Evolutionary conservation across 1,284 basidiomycete genomes (phyloP), one percentile per base, ranked within the genome.

Genomic region (Neotropicomus parvogracilis): DNA sequence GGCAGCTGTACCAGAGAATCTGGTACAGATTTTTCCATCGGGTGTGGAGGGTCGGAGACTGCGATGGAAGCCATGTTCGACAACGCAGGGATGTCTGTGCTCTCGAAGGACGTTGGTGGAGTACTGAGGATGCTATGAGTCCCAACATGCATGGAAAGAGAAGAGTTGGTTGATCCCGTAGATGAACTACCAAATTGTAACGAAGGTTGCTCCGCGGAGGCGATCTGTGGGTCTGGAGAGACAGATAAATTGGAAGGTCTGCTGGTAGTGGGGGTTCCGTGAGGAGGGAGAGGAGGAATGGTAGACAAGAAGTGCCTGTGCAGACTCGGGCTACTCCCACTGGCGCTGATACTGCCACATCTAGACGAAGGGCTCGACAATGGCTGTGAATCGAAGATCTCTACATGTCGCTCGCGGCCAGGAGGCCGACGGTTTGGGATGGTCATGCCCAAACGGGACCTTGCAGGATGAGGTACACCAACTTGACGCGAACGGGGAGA

Each of bases 311-410:
- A 47, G 44, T 57, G 61, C 13, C 4, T 52, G 37, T 48, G 61
- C 32, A 66, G 46, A 53, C 69, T 70, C 39, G 53, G 39, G n/a
- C 58, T 59, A 36, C 65, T 72, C 10, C 68, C 66, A 50, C 67
- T 73, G 27, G 65, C 68, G 36, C 66, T 53, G 27, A 62, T 59
- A 46, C 71, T 74, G 31, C 73, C 75, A 36, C 70, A 67, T 50
- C 75, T 77, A 51, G 77, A 73, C 31, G 71, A 72, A 32, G 80
- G 81, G 56, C 79, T 82, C 6, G 80, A 68, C 20, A 88, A 65
- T 19, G 85, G 85, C 59, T 88, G 86, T 4, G 86, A 88, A 58
- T 85, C 78, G 57, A 87, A 85, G 35, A 88, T 88, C 58, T 88
- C 83, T 34, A 88, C 85, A 54, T 85, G 80, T 34, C 80, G 75